Evolutionary conservation across 768 basidiomycete species (phyloP).

Genomic region (Mrakia blollopis): DNA sequence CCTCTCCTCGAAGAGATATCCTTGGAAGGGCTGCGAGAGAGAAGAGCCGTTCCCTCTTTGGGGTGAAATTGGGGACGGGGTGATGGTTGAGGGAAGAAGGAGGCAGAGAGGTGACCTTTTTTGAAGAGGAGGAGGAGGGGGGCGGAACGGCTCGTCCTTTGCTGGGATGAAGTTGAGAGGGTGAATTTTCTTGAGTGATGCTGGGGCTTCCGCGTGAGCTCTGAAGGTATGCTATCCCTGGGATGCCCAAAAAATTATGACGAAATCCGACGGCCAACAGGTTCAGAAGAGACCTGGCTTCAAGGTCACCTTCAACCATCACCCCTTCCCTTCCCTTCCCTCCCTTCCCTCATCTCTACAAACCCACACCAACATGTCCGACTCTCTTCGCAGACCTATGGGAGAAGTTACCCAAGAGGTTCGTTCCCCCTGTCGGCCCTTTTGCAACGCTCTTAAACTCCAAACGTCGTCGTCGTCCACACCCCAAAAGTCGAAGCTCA

Average conservation of each 20-base stretch:
- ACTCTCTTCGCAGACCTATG: slow-evolving; percentile 4
- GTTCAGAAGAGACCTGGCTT: no score
- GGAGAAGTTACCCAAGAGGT: slow-evolving; percentile 21
- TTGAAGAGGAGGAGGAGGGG: not conserved
- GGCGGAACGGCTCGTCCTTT: no score
- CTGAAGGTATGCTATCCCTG: no score
- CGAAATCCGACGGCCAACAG: no score
- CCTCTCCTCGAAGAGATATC: slow-evolving; percentile 2
- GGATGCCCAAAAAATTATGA: no score
- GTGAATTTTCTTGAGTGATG: no score
- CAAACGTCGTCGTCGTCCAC: not conserved
- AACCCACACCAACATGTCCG: not conserved
- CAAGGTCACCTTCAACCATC: not conserved
- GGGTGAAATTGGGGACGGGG: not conserved
- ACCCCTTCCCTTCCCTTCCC: not conserved
- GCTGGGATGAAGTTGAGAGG: no score
- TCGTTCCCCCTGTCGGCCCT: not conserved
- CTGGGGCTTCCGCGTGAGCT: no score
- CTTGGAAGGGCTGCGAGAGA: not conserved
- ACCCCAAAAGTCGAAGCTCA: slow-evolving; percentile 6
- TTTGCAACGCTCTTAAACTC: not conserved
- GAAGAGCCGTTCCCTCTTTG: not conserved
- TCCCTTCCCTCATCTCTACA: not conserved
- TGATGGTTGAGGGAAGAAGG: slow-evolving; percentile 1
- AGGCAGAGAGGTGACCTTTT: not conserved